These are phyloP conservation scores for Tremella mesenterica DNA, from an alignment of 768 basidiomycete genomes.

Conservation along the genomic window DNA sequence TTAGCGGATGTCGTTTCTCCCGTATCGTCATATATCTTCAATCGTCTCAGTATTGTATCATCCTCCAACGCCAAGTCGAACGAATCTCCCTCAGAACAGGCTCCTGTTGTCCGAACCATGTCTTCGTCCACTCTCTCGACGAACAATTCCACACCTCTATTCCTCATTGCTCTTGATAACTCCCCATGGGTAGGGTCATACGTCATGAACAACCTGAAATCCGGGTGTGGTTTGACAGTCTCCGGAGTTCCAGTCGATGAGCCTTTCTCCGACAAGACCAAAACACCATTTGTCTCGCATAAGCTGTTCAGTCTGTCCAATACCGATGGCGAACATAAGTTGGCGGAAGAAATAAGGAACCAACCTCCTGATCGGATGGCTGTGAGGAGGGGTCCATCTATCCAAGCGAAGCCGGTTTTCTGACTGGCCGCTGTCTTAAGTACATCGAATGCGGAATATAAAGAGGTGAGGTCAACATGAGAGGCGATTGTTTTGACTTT, in stretches of 20 bases:
- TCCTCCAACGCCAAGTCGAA: conserved; percentile 11
- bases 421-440: conserved; percentile 20
- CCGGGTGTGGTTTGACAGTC: conserved; percentile 67
- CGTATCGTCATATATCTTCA: neutral
- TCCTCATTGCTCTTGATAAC: conserved; percentile 94
- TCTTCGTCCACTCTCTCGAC: conserved; percentile 36
- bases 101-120: neutral
- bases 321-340: conserved; percentile 88
- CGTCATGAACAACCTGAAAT: conserved; percentile 89
- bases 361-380: conserved; percentile 83
- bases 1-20: neutral
- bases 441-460: neutral
- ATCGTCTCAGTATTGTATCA: conserved; percentile 9
- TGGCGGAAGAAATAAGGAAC: conserved; percentile 85
- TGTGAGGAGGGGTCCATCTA: conserved; percentile 79
- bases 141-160: conserved; percentile 81
- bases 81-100: neutral
- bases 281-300: conserved; percentile 72
- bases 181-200: conserved; percentile 87
- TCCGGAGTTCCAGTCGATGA: conserved; percentile 67
- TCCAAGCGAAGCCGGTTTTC: conserved; percentile 72
- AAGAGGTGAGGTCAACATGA: neutral
- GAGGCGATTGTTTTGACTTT: neutral
- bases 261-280: conserved; percentile 85
- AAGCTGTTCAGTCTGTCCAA: conserved; percentile 93